Base-by-base conservation (phyloP, 371 early-diverging fungal species). In the Syncephalastrum racemosum region DNA sequence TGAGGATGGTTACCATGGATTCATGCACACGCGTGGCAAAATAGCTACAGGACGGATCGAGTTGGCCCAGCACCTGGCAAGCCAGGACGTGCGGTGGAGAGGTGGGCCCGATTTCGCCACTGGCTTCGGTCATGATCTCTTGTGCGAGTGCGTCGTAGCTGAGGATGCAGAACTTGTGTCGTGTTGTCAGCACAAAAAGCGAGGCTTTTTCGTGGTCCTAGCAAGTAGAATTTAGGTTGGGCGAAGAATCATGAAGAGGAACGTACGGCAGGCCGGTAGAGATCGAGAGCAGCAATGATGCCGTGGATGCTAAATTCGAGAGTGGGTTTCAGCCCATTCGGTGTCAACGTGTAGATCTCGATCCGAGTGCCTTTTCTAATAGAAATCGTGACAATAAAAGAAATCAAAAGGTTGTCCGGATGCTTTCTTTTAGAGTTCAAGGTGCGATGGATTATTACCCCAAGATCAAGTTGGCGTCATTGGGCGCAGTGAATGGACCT, bases 241-340 rank as follows among this genome's bases (percentile, higher is more conserved):
- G 7, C 6, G 27, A 4, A 27, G 7, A 7, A 7, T 7, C 27
- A 4, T 6, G 27, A 27, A 27, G 27, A 7, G 27, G 7, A 10
- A 16, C 73, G 57, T 71, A 87, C 90, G 50, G 59, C 56, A 20
- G 86, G 81, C 14, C 75, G 70, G 61, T 77, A 87, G 15, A 84
- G 54, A 57, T 80, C 64, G 63, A 93, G 54, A 8, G 76, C 71
- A 13, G 81, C 69, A 24, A 93, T 85, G 22, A 85, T 81, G 6
- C 91, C 94, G 70, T 90, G 79, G 15, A 92, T 66, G 8, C 81
- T 81, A 58, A 85, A 83, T 59, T 89, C 90, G 49, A 82, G 72
- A 15, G 87, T 77, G 15, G 82, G 73, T 48, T 82, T 83, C 52
- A 93, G 68, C 4, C 81, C 82, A 56, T 83, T 82, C 4, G 78